phyloP scores from a whole-genome alignment of 1,139 yeast genomes.

The Suhomyces ambrosiae region DNA sequence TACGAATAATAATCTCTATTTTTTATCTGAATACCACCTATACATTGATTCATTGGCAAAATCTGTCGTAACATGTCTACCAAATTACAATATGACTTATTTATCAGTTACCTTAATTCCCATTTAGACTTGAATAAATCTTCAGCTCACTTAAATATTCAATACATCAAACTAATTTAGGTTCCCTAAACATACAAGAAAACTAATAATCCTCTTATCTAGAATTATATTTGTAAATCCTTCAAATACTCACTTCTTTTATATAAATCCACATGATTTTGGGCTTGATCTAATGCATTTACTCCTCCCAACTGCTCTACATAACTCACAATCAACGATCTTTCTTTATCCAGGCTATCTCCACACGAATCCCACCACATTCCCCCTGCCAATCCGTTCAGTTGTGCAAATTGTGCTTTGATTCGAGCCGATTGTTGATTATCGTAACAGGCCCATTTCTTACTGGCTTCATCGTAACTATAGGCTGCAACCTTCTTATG shows the following conservation, averaged over 20 bases:
- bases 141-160: no score
- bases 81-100: no score
- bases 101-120: no score
- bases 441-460: slow-evolving; percentile 66
- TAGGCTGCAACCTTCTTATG: slow-evolving; percentile 56
- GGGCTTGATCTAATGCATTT: slow-evolving; percentile 10
- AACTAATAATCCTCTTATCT: no score
- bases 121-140: no score
- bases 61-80: no score
- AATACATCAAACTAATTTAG: no score
- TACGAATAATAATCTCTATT: no score
- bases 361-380: slow-evolving; percentile 97
- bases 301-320: slow-evolving; percentile 46
- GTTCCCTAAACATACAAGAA: no score
- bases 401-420: slow-evolving; percentile 62
- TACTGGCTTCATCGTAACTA: slow-evolving; percentile 44
- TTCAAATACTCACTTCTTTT: slow-evolving; percentile 21
- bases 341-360: slow-evolving; percentile 39
- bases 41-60: no score
- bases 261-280: slow-evolving; percentile 22
- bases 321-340: slow-evolving; percentile 46
- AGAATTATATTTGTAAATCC: slow-evolving; percentile 2
- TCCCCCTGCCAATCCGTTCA: slow-evolving; percentile 69
- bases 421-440: slow-evolving; percentile 50
- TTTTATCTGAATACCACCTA: background rate